Evolutionary conservation across 2,329 filamentous ascomycete species (phyloP).

Genomic region (Colletotrichum musae): DNA sequence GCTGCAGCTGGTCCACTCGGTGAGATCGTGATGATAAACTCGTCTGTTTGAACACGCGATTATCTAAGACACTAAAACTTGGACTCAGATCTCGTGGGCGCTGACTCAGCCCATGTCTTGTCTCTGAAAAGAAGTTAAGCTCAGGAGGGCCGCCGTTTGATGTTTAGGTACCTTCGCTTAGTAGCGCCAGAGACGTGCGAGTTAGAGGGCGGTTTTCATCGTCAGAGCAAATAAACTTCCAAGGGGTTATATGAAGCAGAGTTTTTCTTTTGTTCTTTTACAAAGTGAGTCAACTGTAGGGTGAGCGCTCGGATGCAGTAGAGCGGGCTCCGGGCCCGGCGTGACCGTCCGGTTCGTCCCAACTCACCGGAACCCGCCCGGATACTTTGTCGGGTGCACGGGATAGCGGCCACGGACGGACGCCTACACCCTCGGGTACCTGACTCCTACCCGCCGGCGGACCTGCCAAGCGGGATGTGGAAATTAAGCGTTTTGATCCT

Average conservation of each 20-base stretch:
- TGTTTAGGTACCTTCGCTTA: too few species aligned
- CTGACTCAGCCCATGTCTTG: slow-evolving; percentile 3
- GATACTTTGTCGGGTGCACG: background rate
- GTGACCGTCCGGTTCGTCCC: background rate
- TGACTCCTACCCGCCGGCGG: slow-evolving; percentile 5
- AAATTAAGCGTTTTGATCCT: background rate
- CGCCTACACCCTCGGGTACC: background rate
- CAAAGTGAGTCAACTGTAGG: too few species aligned
- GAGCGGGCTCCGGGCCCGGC: too few species aligned
- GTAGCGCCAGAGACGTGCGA: too few species aligned
- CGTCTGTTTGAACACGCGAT: background rate
- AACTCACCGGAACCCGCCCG: background rate
- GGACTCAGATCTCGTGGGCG: background rate
- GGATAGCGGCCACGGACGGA: background rate
- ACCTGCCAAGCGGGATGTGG: slow-evolving; percentile 1
- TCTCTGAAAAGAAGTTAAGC: too few species aligned
- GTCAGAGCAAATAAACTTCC: too few species aligned
- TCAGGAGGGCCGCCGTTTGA: too few species aligned
- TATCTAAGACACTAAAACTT: background rate
- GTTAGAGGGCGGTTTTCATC: too few species aligned
- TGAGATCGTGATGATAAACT: background rate
- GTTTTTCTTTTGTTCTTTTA: too few species aligned
- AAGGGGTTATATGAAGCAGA: too few species aligned
- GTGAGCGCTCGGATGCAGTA: background rate
- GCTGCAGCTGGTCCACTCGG: background rate